These are phyloP conservation scores for Gymnopilus dilepis DNA, from an alignment of 768 basidiomycete genomes.

Conservation along the genomic window DNA sequence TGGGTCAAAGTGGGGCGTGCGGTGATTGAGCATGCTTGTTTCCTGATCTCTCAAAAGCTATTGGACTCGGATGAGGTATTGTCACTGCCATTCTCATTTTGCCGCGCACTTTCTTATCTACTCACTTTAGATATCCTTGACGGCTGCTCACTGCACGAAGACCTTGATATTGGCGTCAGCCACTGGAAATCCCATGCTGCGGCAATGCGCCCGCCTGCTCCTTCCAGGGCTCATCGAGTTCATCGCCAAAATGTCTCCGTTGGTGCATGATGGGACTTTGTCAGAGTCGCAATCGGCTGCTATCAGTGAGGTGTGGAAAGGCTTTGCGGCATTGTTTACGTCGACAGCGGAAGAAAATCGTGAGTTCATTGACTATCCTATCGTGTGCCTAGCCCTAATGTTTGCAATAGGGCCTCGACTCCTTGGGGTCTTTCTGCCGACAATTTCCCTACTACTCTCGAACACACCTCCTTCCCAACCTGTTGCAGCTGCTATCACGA, in stretches of 20 bases:
- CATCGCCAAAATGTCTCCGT: constrained; percentile 69
- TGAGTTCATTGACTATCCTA: constrained; percentile 41
- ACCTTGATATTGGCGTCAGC: constrained; percentile 79
- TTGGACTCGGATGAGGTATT: constrained; percentile 71
- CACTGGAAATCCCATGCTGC: constrained; percentile 67
- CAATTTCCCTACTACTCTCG: constrained; percentile 71
- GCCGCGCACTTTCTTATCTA: background rate
- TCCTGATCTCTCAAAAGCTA: constrained; percentile 82
- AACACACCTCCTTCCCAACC: constrained; percentile 47
- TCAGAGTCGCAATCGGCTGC: constrained; percentile 64
- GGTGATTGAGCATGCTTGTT: constrained; percentile 84
- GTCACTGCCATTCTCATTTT: background rate
- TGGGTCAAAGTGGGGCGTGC: constrained; percentile 70
- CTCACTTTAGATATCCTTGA: constrained; percentile 66
- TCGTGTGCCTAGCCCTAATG: constrained; percentile 14
- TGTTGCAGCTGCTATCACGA: constrained; percentile 44
- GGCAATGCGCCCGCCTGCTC: constrained; percentile 72
- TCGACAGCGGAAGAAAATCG: constrained; percentile 64
- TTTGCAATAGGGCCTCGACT: constrained; percentile 60
- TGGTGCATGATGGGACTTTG: constrained; percentile 60
- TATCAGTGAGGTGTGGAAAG: constrained; percentile 82
- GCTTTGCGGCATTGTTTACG: constrained; percentile 68
- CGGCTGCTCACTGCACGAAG: constrained; percentile 89
- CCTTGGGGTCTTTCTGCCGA: constrained; percentile 77
- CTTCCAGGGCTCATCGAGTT: constrained; percentile 85